Evolutionary conservation across 2,329 filamentous ascomycete genomes (phyloP).

Genomic region (Proliferodiscus dingleyae): DNA sequence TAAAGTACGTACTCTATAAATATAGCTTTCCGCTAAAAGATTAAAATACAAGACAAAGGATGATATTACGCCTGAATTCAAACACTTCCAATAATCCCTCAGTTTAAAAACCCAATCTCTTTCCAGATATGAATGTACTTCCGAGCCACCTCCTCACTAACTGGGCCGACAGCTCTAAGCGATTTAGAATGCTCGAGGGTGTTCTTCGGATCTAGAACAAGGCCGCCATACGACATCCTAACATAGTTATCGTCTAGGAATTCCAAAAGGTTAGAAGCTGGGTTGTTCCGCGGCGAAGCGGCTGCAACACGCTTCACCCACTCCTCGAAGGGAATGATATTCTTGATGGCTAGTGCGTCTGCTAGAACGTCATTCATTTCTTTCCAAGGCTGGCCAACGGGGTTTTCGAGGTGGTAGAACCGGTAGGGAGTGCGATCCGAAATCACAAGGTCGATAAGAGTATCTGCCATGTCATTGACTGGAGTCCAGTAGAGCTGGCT

Average conservation of each 20-base stretch:
- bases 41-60: too few relatives aligned
- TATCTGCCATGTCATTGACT: conserved; percentile 38
- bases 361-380: conserved; percentile 34
- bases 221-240: conserved; percentile 42
- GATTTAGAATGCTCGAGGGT: conserved; percentile 34
- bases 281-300: too few relatives aligned
- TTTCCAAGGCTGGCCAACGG: conserved; percentile 37
- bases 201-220: conserved; percentile 35
- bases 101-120: conserved; percentile 26
- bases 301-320: too few relatives aligned
- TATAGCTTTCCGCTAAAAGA: too few relatives aligned
- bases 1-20: too few relatives aligned
- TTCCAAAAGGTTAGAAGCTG: conserved; percentile 27
- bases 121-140: conserved; percentile 35
- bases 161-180: conserved; percentile 31
- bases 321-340: conserved; percentile 36
- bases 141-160: conserved; percentile 29
- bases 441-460: conserved; percentile 33
- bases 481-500: conserved; percentile 42
- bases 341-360: conserved; percentile 30
- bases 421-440: conserved; percentile 21
- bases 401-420: conserved; percentile 44
- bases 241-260: conserved; percentile 33
- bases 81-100: too few relatives aligned
- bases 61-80: too few relatives aligned